Evolutionary conservation across 257 asterid genomes (phyloP).

Genomic region (Schizonepeta tenuifolia): DNA sequence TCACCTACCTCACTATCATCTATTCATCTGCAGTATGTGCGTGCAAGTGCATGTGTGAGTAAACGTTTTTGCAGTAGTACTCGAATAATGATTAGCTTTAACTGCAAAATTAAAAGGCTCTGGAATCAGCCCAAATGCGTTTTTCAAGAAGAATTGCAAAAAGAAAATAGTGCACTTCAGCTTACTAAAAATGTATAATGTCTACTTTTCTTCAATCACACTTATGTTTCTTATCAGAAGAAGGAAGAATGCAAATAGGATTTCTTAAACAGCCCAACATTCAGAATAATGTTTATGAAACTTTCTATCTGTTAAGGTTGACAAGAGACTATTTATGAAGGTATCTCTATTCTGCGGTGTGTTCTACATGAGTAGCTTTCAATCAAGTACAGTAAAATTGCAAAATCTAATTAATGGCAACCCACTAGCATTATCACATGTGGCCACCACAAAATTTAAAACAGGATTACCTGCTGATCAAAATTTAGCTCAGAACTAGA

Average conservation of each 20-base stretch:
- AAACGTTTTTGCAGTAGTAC: background rate
- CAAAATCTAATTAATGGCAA: background rate
- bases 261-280: background rate
- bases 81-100: background rate
- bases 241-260: no score
- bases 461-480: background rate
- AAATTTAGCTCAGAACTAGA: background rate
- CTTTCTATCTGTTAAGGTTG: background rate
- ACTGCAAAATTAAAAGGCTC: background rate
- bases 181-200: background rate
- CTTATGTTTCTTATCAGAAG: background rate
- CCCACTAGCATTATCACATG: background rate
- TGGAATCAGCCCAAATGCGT: slow-evolving; percentile 1
- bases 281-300: background rate
- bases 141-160: background rate
- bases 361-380: background rate
- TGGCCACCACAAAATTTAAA: background rate
- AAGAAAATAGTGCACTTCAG: background rate
- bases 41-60: background rate
- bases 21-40: background rate
- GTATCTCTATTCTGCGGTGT: background rate
- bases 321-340: background rate
- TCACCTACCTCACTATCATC: slow-evolving; percentile 7
- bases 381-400: background rate
- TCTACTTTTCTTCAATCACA: background rate